Conservation (phyloP, 2,329 filamentous ascomycete genomes). For the Alternaria brassicae region DNA sequence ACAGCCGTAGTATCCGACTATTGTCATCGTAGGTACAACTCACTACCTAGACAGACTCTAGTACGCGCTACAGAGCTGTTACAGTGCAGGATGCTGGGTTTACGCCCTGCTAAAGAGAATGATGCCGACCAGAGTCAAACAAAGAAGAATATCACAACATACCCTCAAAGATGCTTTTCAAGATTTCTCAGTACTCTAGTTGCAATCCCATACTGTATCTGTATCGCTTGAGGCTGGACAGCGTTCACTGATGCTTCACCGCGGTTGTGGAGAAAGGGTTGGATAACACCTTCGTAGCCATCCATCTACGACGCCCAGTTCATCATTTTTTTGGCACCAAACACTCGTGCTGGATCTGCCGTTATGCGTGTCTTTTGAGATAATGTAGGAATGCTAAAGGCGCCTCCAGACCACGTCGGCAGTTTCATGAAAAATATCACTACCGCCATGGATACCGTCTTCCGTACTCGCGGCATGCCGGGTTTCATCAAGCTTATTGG, state of each 20-base stretch:
- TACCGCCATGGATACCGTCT: conserved; percentile 6
- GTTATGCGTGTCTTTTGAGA: not conserved
- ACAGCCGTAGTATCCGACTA: not conserved
- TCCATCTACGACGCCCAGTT: not conserved
- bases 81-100: not conserved
- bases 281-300: too few relatives aligned
- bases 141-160: not conserved
- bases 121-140: not conserved
- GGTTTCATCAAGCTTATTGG: not conserved
- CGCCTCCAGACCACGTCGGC: conserved; percentile 2
- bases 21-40: not conserved
- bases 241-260: not conserved
- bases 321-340: not conserved
- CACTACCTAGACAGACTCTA: not conserved
- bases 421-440: conserved; percentile 4
- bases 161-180: not conserved
- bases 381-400: not conserved
- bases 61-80: not conserved
- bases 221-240: not conserved
- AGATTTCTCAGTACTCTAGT: not conserved
- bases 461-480: conserved; percentile 4
- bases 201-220: not conserved
- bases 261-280: conserved; percentile 8
- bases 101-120: conserved; percentile 1
- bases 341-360: not conserved